Evolutionary conservation across 2,329 filamentous ascomycete genomes (phyloP), one percentile per base, ranked within the genome.

Genomic region (Didymella segeticola): DNA sequence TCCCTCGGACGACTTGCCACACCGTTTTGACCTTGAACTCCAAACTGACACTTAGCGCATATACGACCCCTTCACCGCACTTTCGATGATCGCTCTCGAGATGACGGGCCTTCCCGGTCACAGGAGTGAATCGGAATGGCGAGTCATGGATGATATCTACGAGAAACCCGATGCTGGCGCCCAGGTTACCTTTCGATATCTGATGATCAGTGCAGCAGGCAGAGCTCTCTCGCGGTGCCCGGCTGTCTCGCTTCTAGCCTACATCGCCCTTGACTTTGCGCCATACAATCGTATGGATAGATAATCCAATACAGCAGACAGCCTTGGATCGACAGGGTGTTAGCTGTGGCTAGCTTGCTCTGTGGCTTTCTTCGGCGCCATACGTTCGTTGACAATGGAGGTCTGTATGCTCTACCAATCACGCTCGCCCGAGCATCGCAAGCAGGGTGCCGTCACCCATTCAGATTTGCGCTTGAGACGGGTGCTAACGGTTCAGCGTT

Each of bases 401-500:
- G 31, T 19, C 19, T 51, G 37, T 30, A 48, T 15, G 20, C 12
- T n/a, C 17, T 34, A 45, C 42, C 42, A 52, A 52, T 41, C 48
- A 37, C 36, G 30, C 14, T 33, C 41, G 14, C 29, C 20, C 36
- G 48, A 20, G 27, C 27, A 46, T 52, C 42, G 17, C 34, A 52
- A 43, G 23, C 48, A 46, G 42, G 27, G 29, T 29, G 42, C 30
- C 47, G 30, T 22, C 37, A 41, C 19, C 29, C 31, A 17, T 39
- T 36, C 22, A 41, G 42, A 41, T 42, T 34, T 17, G 34, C 27
- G 41, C 42, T 31, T 14, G 6, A 33, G 48, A 38, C 43, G 37
- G 43, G 30, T 43, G 43, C 50, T 53, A 48, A 48, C 50, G 50
- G 26, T 11, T 43, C 37, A 27, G 43, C 38, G 43, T 53, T 53